A percentile compares a stretch with the other conserved stretches of the same genome.
Evolutionary conservation across 176 grass and related monocot genomes (phyloP).

Genomic region (Sorghum bicolor): DNA sequence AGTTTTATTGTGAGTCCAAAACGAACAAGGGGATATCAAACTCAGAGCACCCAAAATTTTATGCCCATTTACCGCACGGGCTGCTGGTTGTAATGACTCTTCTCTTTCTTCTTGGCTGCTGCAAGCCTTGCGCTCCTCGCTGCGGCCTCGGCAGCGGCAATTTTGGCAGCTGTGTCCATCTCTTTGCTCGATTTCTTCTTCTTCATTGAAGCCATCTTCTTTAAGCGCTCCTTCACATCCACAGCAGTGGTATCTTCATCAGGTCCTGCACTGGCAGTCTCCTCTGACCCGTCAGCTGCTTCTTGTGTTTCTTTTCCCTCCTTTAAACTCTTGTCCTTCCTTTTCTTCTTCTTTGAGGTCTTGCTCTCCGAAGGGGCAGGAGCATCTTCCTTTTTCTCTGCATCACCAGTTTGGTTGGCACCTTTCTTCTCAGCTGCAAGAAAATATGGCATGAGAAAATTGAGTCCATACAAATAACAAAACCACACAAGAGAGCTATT

Average conservation of each 20-base stretch:
- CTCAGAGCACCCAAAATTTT: slow-evolving; percentile 50
- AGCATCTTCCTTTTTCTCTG: slow-evolving; percentile 58
- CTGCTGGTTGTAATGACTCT: slow-evolving; percentile 98
- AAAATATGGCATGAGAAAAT: slow-evolving; percentile 6
- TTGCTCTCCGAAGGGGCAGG: slow-evolving; percentile 69
- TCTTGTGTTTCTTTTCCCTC: slow-evolving; percentile 58
- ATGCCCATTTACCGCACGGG: slow-evolving; percentile 68
- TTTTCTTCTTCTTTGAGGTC: slow-evolving; percentile 87
- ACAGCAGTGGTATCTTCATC: slow-evolving; percentile 60
- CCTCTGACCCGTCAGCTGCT: slow-evolving; percentile 51
- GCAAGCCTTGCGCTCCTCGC: slow-evolving; percentile 83
- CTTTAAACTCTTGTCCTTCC: slow-evolving; percentile 76
- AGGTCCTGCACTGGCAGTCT: slow-evolving; percentile 49
- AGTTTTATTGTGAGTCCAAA: slow-evolving; percentile 52
- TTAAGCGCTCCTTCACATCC: slow-evolving; percentile 89
- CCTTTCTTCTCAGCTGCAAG: slow-evolving; percentile 54
- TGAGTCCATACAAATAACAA: background rate
- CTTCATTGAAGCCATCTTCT: slow-evolving; percentile 93
- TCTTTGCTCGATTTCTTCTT: slow-evolving; percentile 97
- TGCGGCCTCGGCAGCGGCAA: slow-evolving; percentile 71
- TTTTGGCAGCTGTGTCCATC: slow-evolving; percentile 67
- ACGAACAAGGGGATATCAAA: slow-evolving; percentile 63
- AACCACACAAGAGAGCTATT: background rate
- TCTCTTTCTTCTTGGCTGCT: slow-evolving; percentile 98
- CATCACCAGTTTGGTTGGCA: slow-evolving; percentile 52